Evolutionary conservation across 1,284 basidiomycete species (phyloP).

Genomic region (Rhodotorula sp.): DNA sequence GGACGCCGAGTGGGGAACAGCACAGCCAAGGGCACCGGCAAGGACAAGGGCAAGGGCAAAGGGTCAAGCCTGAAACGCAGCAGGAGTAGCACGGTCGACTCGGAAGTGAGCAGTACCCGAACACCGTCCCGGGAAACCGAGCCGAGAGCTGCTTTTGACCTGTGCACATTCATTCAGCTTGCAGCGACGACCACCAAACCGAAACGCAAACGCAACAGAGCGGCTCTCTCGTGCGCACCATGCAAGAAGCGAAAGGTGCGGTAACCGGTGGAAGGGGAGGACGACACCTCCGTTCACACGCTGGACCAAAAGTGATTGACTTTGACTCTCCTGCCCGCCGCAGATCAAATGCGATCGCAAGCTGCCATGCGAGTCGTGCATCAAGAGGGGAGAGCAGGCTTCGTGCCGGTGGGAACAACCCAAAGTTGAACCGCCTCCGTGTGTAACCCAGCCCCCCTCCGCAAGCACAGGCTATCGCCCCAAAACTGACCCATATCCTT

Average conservation of each 20-base stretch:
- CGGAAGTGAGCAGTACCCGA: not conserved
- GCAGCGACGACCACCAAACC: not conserved
- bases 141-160: not conserved
- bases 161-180: no score
- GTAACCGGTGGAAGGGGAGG: not conserved
- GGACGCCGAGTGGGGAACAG: no score
- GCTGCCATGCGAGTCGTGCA: slow-evolving; percentile 61
- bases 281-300: no score
- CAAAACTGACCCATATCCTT: no score
- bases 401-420: slow-evolving; percentile 55
- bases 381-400: slow-evolving; percentile 57
- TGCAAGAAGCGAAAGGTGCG: slow-evolving; percentile 58
- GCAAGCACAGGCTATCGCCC: not conserved
- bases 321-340: not conserved
- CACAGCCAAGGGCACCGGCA: not conserved
- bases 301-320: no score
- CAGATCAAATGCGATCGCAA: slow-evolving; percentile 61
- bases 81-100: slow-evolving; percentile 1
- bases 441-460: no score
- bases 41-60: not conserved
- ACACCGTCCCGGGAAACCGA: not conserved
- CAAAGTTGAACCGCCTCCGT: slow-evolving; percentile 9
- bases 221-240: slow-evolving; percentile 49
- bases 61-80: not conserved
- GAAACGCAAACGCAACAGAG: slow-evolving; percentile 42